These are phyloP conservation scores for Linaria vulgaris DNA, from an alignment of 257 asterid genomes.

Conservation along the genomic window DNA sequence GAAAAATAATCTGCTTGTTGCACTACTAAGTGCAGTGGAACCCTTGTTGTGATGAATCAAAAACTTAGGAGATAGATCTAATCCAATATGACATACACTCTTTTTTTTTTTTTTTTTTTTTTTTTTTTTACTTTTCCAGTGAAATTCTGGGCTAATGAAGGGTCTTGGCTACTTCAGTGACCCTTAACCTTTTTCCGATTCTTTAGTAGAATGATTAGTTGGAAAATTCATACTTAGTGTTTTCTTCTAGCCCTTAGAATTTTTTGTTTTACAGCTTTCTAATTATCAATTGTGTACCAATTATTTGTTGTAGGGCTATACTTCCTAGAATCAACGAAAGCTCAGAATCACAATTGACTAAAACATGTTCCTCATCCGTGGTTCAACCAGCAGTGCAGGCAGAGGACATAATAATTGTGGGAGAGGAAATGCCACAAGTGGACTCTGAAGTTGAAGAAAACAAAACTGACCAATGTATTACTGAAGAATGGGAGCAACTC, in stretches of 20 bases:
- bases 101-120: no score
- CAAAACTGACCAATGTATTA: constrained; percentile 32
- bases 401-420: constrained; percentile 25
- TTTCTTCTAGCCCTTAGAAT: background rate
- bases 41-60: background rate
- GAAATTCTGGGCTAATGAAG: constrained; percentile 3
- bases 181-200: no score
- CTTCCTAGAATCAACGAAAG: constrained; percentile 47
- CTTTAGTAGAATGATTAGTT: background rate
- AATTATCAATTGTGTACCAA: background rate
- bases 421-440: constrained; percentile 31
- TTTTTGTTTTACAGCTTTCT: background rate
- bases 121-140: background rate
- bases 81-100: background rate
- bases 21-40: constrained; percentile 10
- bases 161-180: background rate
- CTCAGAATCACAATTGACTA: constrained; percentile 33
- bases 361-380: constrained; percentile 31
- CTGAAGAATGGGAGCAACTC: constrained; percentile 83
- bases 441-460: constrained; percentile 33
- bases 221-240: constrained; percentile 3
- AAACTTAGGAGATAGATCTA: background rate
- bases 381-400: constrained; percentile 31
- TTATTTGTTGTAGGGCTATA: constrained; percentile 52
- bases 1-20: background rate